phyloP scores from a whole-genome alignment of 2,329 filamentous ascomycete genomes.

The Diaporthe australafricana region DNA sequence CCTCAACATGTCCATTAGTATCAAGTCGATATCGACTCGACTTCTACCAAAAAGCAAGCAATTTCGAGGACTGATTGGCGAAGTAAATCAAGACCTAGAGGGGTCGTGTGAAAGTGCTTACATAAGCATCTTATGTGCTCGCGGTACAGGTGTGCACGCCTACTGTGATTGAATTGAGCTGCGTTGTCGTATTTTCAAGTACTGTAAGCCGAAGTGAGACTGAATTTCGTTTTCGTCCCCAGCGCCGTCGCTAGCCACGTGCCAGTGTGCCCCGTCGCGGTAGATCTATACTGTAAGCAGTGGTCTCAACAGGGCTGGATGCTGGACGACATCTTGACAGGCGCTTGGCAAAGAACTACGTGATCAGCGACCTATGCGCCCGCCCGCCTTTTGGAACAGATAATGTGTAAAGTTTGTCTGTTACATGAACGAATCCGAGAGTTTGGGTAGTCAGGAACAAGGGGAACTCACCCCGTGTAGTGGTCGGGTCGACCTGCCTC shows the following conservation, averaged over 20 bases:
- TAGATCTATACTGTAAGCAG: slow-evolving; percentile 13
- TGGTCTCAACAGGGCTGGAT: neutral
- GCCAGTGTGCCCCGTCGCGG: neutral
- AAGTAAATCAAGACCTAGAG: too few species aligned
- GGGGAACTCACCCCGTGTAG: neutral
- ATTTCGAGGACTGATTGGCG: too few species aligned
- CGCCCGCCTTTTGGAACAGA: neutral
- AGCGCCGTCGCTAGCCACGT: too few species aligned
- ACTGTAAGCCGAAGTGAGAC: neutral
- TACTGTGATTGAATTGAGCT: neutral
- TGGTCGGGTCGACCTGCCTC: neutral
- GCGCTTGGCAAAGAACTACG: slow-evolving; percentile 13
- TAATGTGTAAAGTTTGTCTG: neutral
- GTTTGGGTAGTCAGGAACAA: neutral
- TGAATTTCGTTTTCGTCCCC: neutral
- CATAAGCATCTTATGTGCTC: too few species aligned
- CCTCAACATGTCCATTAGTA: too few species aligned
- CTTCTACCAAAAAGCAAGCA: too few species aligned
- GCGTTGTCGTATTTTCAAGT: neutral
- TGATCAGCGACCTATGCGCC: neutral
- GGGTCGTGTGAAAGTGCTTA: too few species aligned
- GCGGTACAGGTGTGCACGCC: too few species aligned
- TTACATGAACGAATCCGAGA: neutral
- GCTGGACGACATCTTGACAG: slow-evolving; percentile 15
- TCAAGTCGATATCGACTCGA: too few species aligned